Conservation (phyloP, 2,329 filamentous ascomycete species). For the Microsporum audouinii region DNA sequence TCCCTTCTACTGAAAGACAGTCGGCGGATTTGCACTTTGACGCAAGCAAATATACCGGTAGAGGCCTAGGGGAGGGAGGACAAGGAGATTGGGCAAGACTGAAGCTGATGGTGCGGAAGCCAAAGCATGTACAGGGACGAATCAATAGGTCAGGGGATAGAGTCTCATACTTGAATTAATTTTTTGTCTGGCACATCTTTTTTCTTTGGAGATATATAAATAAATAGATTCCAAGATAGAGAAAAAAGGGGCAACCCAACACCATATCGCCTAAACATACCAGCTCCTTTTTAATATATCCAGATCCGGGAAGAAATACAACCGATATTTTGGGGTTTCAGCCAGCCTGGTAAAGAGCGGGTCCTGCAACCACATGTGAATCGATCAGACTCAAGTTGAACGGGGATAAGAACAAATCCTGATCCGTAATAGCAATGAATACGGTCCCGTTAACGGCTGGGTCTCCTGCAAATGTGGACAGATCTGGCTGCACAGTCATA, state of each 20-base stretch:
- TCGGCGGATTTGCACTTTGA: slow-evolving; percentile 9
- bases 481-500: slow-evolving; percentile 49
- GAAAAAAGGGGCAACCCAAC: background rate
- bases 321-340: slow-evolving; percentile 32
- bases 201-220: background rate
- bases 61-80: slow-evolving; percentile 5
- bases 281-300: background rate
- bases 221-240: background rate
- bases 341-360: slow-evolving; percentile 67
- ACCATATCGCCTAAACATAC: background rate
- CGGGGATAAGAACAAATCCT: slow-evolving; percentile 56
- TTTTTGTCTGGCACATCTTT: background rate
- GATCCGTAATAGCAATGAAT: slow-evolving; percentile 65
- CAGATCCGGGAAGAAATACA: too few species aligned
- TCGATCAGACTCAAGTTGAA: slow-evolving; percentile 67
- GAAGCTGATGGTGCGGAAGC: slow-evolving; percentile 9
- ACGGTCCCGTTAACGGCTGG: slow-evolving; percentile 66
- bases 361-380: slow-evolving; percentile 58
- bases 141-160: background rate
- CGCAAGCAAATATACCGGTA: slow-evolving; percentile 7
- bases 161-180: background rate
- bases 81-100: slow-evolving; percentile 9
- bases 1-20: slow-evolving; percentile 7
- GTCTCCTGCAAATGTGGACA: slow-evolving; percentile 55
- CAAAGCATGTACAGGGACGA: background rate